Percentiles rank a stretch among this genome's conserved stretches.
Evolutionary conservation across 352 stramenopile species (phyloP).

Genomic region (Ophiocytium majus): DNA sequence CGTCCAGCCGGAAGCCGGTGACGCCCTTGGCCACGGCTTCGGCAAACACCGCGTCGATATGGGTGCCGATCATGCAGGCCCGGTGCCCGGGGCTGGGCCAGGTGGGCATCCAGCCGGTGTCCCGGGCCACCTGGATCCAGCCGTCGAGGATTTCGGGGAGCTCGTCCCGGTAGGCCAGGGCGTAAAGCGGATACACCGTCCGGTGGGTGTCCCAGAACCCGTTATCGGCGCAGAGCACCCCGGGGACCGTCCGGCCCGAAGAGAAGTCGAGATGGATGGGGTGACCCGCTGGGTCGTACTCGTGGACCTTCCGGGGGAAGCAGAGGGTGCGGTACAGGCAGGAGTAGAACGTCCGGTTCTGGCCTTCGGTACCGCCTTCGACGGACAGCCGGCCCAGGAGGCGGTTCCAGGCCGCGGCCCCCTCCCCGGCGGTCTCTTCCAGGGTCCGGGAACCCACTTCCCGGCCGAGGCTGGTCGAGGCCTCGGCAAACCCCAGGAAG

Average conservation of each 20-base stretch:
- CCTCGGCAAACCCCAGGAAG: background rate
- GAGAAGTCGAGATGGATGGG: conserved; percentile 39
- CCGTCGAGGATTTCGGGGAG: conserved; percentile 54
- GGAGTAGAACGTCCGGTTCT: conserved; percentile 54
- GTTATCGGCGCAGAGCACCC: conserved; percentile 53
- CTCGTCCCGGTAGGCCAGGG: conserved; percentile 50
- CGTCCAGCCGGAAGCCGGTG: background rate
- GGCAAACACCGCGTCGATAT: background rate
- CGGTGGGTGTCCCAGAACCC: conserved; percentile 60
- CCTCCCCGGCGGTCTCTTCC: conserved; percentile 11
- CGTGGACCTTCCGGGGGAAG: conserved; percentile 53
- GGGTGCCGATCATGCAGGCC: background rate
- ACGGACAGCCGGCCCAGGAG: conserved; percentile 32
- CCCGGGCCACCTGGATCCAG: conserved; percentile 54
- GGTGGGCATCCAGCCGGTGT: conserved; percentile 56
- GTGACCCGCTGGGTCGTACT: conserved; percentile 32
- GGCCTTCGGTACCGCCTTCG: conserved; percentile 18
- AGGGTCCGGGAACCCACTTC: background rate
- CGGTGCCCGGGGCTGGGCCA: conserved; percentile 56
- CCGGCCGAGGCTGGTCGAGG: background rate
- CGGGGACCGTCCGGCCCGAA: conserved; percentile 8
- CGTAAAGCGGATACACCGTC: conserved; percentile 55
- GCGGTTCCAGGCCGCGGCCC: conserved; percentile 23
- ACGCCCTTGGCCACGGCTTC: background rate
- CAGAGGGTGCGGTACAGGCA: conserved; percentile 56